Conservation (phyloP, 2,329 filamentous ascomycete genomes). For the Aphanocladium album region DNA sequence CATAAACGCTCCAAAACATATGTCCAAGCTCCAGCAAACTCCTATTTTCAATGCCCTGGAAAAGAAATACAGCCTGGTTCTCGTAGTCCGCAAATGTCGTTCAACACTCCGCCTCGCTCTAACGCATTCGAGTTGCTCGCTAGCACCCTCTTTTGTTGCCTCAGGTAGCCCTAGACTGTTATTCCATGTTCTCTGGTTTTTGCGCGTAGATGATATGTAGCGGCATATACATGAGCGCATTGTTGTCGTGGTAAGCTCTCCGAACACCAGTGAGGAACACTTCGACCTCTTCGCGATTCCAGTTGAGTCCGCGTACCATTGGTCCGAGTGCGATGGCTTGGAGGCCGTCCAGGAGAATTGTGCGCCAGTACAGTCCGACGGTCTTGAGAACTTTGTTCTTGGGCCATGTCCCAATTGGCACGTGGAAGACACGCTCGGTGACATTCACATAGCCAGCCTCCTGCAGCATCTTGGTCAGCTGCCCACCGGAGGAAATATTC, state of each 20-base stretch:
- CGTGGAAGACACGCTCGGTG: slow-evolving; percentile 42
- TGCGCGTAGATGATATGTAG: slow-evolving; percentile 51
- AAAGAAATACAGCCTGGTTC: not conserved
- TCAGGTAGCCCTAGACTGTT: not conserved
- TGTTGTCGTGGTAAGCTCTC: slow-evolving; percentile 42
- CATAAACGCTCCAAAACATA: not conserved
- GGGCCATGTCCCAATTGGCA: slow-evolving; percentile 52
- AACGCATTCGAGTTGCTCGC: not conserved
- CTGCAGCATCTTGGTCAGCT: slow-evolving; percentile 40
- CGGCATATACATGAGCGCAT: slow-evolving; percentile 48
- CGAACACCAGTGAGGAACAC: slow-evolving; percentile 43
- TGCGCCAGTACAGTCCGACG: slow-evolving; percentile 48
- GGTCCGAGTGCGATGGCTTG: slow-evolving; percentile 48
- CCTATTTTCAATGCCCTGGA: not conserved
- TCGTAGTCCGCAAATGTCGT: not conserved
- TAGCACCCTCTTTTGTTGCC: not conserved
- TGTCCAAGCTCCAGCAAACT: not conserved
- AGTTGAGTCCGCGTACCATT: slow-evolving; percentile 44
- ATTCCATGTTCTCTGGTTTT: slow-evolving; percentile 33
- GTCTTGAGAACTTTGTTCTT: slow-evolving; percentile 46
- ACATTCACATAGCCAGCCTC: slow-evolving; percentile 50
- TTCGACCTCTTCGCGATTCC: slow-evolving; percentile 44
- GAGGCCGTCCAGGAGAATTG: slow-evolving; percentile 44
- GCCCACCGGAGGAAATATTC: slow-evolving; percentile 36
- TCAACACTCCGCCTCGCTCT: not conserved